phyloP scores from a whole-genome alignment of 2,329 filamentous ascomycete species.

The Xylariaceae sp. region DNA sequence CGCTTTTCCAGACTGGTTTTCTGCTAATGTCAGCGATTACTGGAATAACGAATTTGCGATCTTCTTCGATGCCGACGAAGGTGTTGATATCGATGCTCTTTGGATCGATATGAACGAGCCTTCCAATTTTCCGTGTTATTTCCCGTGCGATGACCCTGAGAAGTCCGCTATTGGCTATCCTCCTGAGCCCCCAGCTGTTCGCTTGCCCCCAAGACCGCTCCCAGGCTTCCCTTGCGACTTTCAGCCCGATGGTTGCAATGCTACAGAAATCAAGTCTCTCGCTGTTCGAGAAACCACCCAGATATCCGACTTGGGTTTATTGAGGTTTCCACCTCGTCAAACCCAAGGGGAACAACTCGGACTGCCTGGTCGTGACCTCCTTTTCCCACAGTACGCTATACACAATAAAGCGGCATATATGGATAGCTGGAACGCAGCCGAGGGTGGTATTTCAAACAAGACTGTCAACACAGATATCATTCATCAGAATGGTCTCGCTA shows the following conservation, averaged over 20 bases:
- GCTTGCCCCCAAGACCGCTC: slow-evolving; percentile 58
- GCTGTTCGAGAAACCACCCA: slow-evolving; percentile 19
- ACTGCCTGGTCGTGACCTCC: slow-evolving; percentile 57
- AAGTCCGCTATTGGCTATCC: slow-evolving; percentile 42
- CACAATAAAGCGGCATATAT: slow-evolving; percentile 53
- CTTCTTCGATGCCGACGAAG: slow-evolving; percentile 61
- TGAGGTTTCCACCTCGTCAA: slow-evolving; percentile 15
- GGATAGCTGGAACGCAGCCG: slow-evolving; percentile 36
- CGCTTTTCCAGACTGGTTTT: slow-evolving; percentile 75
- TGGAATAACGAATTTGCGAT: slow-evolving; percentile 64
- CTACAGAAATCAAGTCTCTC: slow-evolving; percentile 16
- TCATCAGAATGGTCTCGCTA: slow-evolving; percentile 61
- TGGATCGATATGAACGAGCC: slow-evolving; percentile 71
- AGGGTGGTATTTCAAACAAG: slow-evolving; percentile 48
- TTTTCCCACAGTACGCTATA: slow-evolving; percentile 62
- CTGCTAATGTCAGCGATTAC: slow-evolving; percentile 57
- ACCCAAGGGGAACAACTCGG: slow-evolving; percentile 44
- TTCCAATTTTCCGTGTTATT: slow-evolving; percentile 43
- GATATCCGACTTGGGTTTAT: slow-evolving; percentile 13
- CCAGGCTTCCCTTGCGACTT: slow-evolving; percentile 66
- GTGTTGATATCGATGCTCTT: slow-evolving; percentile 71
- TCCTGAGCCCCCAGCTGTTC: slow-evolving; percentile 58
- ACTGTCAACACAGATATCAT: slow-evolving; percentile 65
- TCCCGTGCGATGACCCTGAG: slow-evolving; percentile 49
- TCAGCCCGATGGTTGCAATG: slow-evolving; percentile 50